Percentiles rank a stretch among this genome's conserved stretches.
Conservation (phyloP, 1,284 basidiomycete genomes). For the Austroboletus novae-zelandiae region DNA sequence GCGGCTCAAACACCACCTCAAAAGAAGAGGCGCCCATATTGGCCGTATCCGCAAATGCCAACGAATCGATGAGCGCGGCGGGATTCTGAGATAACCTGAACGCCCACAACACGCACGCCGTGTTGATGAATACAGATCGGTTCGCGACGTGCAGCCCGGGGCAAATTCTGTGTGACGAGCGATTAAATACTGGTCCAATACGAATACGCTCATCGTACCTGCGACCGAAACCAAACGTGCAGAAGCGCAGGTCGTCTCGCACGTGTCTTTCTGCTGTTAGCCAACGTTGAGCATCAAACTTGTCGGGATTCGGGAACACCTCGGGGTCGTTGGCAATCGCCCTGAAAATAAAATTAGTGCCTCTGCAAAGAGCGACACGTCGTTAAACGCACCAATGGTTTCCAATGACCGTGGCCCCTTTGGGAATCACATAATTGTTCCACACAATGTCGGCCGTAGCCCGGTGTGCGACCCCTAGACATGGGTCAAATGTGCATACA, state of each 20-base stretch:
- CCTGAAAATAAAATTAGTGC: slow-evolving; percentile 23
- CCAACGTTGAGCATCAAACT: slow-evolving; percentile 60
- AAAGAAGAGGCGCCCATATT: slow-evolving; percentile 16
- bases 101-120: slow-evolving; percentile 25
- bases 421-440: slow-evolving; percentile 55
- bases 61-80: slow-evolving; percentile 19
- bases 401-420: slow-evolving; percentile 54
- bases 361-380: not conserved
- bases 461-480: slow-evolving; percentile 50
- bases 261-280: slow-evolving; percentile 47
- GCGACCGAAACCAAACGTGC: slow-evolving; percentile 60
- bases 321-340: slow-evolving; percentile 54
- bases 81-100: slow-evolving; percentile 23
- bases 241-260: slow-evolving; percentile 49
- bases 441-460: slow-evolving; percentile 59
- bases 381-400: slow-evolving; percentile 49
- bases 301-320: slow-evolving; percentile 57
- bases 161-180: slow-evolving; percentile 22
- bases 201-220: slow-evolving; percentile 30
- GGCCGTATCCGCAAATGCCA: slow-evolving; percentile 18
- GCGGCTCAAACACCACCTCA: slow-evolving; percentile 15
- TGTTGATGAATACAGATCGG: slow-evolving; percentile 25
- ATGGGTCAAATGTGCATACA: not conserved
- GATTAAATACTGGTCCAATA: not conserved
- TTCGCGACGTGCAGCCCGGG: slow-evolving; percentile 29